These are phyloP conservation scores for Sungouiella thailandica DNA, from an alignment of 805 yeast genomes.

Conservation along the genomic window DNA sequence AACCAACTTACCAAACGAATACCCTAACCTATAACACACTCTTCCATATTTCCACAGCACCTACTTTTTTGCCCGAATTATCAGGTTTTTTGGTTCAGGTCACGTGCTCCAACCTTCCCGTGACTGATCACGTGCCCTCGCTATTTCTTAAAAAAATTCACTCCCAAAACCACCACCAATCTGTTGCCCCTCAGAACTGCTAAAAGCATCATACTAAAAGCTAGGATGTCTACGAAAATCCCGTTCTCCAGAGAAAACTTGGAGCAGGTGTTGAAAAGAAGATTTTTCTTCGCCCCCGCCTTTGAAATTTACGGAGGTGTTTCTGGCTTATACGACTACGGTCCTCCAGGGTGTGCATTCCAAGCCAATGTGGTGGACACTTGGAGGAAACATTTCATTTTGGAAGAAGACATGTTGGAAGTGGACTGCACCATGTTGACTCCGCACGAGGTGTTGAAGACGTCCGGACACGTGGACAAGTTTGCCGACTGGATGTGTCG, in stretches of 20 bases:
- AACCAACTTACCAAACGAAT: too few relatives aligned
- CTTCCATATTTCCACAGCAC: too few relatives aligned
- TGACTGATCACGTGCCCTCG: not conserved
- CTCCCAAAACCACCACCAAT: too few relatives aligned
- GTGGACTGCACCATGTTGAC: constrained; percentile 98
- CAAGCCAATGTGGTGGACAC: constrained; percentile 92
- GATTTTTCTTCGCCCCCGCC: constrained; percentile 97
- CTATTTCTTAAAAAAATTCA: not conserved
- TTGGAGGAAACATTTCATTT: constrained; percentile 96
- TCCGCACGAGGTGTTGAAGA: constrained; percentile 94
- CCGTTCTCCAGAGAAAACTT: constrained; percentile 79
- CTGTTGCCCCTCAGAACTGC: too few relatives aligned
- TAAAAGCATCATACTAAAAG: constrained; percentile 7
- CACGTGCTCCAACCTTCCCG: not conserved
- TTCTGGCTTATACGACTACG: constrained; percentile 95
- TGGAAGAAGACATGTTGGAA: constrained; percentile 98
- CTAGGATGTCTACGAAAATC: constrained; percentile 26
- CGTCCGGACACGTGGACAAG: constrained; percentile 99
- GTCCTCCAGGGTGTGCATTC: constrained; percentile 99
- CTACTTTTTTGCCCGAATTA: too few relatives aligned
- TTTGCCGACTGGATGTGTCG: constrained; percentile 99
- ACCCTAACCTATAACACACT: too few relatives aligned
- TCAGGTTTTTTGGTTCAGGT: too few relatives aligned
- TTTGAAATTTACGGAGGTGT: constrained; percentile 98
- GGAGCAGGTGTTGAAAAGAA: constrained; percentile 87